phyloP scores from a whole-genome alignment of 2,329 filamentous ascomycete species.

The Colletotrichum sp. region DNA sequence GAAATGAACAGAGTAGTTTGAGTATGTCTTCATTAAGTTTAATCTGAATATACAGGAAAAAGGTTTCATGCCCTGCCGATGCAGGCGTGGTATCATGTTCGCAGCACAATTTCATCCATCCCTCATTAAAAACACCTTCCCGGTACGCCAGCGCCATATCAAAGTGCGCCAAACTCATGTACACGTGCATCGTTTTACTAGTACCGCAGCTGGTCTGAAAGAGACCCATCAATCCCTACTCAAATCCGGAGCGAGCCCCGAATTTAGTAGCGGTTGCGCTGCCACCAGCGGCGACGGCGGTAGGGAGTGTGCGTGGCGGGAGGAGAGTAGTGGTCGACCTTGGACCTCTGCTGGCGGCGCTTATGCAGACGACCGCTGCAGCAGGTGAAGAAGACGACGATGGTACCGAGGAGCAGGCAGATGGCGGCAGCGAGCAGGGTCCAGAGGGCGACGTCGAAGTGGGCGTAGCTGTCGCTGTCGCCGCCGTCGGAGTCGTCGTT shows the following conservation, averaged over 20 bases:
- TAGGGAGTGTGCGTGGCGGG: constrained; percentile 15
- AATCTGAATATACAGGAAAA: neutral
- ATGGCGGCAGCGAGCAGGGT: constrained; percentile 61
- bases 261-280: constrained; percentile 19
- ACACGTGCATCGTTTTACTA: neutral
- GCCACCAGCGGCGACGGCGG: constrained; percentile 21
- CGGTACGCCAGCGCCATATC: neutral
- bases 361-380: constrained; percentile 54
- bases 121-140: neutral
- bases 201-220: neutral
- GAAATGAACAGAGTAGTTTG: accelerated
- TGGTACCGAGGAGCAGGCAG: constrained; percentile 56
- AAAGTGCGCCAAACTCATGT: neutral
- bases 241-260: accelerated
- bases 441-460: constrained; percentile 67
- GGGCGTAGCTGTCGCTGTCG: constrained; percentile 43
- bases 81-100: constrained; percentile 14
- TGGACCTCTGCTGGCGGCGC: constrained; percentile 30
- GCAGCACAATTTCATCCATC: neutral
- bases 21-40: neutral
- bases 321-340: constrained; percentile 30
- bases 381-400: constrained; percentile 67
- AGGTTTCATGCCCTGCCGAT: neutral
- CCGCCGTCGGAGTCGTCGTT: constrained; percentile 45
- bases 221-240: neutral